Evolutionary conservation across 1,139 yeast genomes (phyloP), one percentile per base, ranked within the genome.

Genomic region (Pichia sp.): DNA sequence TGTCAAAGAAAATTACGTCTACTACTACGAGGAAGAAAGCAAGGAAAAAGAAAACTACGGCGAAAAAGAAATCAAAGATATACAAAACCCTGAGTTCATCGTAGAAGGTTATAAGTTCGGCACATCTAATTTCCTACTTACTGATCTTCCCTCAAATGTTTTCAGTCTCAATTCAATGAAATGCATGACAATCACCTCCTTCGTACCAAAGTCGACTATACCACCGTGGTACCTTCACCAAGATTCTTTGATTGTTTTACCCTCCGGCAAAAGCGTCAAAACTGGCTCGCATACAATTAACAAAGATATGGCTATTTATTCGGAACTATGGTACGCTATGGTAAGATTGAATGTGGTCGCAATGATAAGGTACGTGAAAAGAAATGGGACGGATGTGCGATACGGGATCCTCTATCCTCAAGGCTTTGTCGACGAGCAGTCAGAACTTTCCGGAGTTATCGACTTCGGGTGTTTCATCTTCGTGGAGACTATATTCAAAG

Each of bases 401-500:
- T 73, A 86, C 67, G 82, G 84, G 47, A 79, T 77, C 1, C 65
- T 85, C 56, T 69, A 76, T 39, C 96, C 93, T 8, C 47, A 51
- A 12, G 55, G 50, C 8, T 50, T 28, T 40, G 49, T 50, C 1
- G 52, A 49, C 19, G 55, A 55, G 7, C 13, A 42, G 5, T 12
- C 49, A 3, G 54, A 55, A 30, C 2, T 23, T 48, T 16, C 42
- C 2, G 50, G 49, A 1, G 26, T 16, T 48, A 46, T 47, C 8
- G 46, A 46, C 53, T 64, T 19, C 2, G 69, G 69, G 50, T 66
- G 71, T 0, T 70, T 78, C 52, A 62, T 70, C 2, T 62, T 75
- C 58, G 66, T 70, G 6, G 72, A 83, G 42, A 65, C 90, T n/a
- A 96, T 97, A 1, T 87, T 80, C 66, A 76, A 78, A 34, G 96